Percentiles rank a stretch among this genome's conserved stretches.
Conservation (phyloP, 441 rosid genomes). For the Raphanus hybrid region DNA sequence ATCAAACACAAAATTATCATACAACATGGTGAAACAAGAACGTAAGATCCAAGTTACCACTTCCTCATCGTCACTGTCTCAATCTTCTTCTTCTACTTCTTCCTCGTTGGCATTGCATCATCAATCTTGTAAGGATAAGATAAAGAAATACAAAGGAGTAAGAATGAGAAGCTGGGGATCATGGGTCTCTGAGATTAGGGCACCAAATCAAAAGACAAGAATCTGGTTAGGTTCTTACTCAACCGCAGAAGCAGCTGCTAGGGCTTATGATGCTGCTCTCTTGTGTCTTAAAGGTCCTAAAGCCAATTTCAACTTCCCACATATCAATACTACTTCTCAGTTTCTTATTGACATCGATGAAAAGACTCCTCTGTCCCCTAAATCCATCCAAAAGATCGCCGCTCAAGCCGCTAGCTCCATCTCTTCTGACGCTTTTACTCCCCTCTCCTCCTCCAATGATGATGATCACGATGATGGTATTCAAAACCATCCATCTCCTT, state of each 20-base stretch:
- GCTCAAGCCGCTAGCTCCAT: conserved; percentile 70
- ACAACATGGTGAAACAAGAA: conserved; percentile 40
- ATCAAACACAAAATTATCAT: conserved; percentile 23
- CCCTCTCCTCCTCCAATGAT: conserved; percentile 1
- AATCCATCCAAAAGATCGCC: conserved; percentile 79
- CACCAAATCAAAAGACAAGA: conserved; percentile 89
- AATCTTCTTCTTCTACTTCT: conserved; percentile 30
- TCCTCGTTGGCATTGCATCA: conserved; percentile 34
- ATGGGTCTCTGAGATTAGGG: conserved; percentile 94
- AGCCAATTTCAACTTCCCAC: conserved; percentile 82
- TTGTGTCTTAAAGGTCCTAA: conserved; percentile 85
- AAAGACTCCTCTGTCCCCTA: conserved; percentile 70
- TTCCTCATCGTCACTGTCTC: conserved; percentile 24
- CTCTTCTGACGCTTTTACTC: conserved; percentile 33
- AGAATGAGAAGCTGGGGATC: conserved; percentile 99
- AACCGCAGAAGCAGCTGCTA: conserved; percentile 87
- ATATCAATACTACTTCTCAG: conserved; percentile 36
- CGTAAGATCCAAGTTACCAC: conserved; percentile 41
- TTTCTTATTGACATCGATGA: conserved; percentile 29
- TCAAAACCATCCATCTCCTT: conserved; percentile 30
- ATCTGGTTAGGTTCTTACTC: conserved; percentile 95
- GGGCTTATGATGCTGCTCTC: conserved; percentile 94
- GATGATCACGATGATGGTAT: neutral
- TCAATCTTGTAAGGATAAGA: conserved; percentile 45
- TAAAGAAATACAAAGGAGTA: conserved; percentile 83